Conservation (phyloP, 2,329 filamentous ascomycete species). For the Dryadomyces quercus-mongolicae region DNA sequence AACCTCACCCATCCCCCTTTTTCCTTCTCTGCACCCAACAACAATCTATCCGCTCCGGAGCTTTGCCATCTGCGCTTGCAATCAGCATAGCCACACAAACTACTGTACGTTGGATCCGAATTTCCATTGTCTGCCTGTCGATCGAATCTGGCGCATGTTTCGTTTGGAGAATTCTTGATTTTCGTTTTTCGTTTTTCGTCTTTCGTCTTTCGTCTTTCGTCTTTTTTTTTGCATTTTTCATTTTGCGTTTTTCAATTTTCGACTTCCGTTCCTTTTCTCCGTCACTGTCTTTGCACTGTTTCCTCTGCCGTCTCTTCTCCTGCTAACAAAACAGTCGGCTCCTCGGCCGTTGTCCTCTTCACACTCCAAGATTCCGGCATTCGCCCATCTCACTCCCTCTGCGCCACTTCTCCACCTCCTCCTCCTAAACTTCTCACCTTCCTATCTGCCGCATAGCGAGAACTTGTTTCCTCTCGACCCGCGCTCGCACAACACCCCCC, state of each 20-base stretch:
- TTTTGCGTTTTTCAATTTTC: not conserved
- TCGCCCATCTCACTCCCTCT: constrained; percentile 55
- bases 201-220: not conserved
- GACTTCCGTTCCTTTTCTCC: not conserved
- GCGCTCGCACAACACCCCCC: constrained; percentile 3
- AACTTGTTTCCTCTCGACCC: not conserved
- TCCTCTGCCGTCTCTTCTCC: not conserved
- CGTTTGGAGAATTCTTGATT: too few relatives aligned
- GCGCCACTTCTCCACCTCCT: constrained; percentile 48
- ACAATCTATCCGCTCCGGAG: not conserved
- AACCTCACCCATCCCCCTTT: not conserved
- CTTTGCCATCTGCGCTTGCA: not conserved
- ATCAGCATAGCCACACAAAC: not conserved
- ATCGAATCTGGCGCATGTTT: too few relatives aligned
- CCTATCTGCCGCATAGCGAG: constrained; percentile 25
- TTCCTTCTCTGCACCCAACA: not conserved
- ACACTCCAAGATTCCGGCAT: constrained; percentile 60
- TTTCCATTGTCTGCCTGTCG: too few relatives aligned
- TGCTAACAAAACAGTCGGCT: constrained; percentile 30
- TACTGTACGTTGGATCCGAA: too few relatives aligned
- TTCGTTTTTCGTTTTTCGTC: not conserved
- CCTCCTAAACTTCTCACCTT: constrained; percentile 28
- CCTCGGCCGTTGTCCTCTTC: constrained; percentile 46
- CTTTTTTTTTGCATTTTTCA: not conserved
- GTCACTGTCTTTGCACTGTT: not conserved